A percentile compares a stretch with the other conserved stretches of the same genome.
These are phyloP conservation scores for Strobilomyces echinocephalus DNA, from an alignment of 768 basidiomycete genomes.

Conservation along the genomic window DNA sequence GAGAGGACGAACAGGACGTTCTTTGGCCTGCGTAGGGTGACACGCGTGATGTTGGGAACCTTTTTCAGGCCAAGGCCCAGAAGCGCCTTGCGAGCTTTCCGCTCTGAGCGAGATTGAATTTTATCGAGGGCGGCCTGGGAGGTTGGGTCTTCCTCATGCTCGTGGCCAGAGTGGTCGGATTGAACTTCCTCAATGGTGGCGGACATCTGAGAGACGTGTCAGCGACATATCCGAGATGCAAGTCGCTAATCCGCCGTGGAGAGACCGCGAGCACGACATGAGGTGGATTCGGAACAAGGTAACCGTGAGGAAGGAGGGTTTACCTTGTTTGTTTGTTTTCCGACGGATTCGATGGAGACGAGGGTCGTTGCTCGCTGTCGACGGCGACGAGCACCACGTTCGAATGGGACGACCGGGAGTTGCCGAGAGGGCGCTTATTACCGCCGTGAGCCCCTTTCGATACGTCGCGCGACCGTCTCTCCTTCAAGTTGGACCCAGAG, in stretches of 20 bases:
- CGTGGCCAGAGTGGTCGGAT: slow-evolving; percentile 77
- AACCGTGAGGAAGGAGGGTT: neutral
- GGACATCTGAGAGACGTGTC: slow-evolving; percentile 51
- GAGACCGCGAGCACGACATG: neutral
- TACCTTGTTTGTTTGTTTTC: slow-evolving; percentile 24
- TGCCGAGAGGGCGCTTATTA: slow-evolving; percentile 20
- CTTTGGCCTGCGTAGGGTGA: slow-evolving; percentile 92
- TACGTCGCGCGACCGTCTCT: too few species aligned
- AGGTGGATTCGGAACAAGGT: neutral
- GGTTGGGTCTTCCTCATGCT: slow-evolving; percentile 77
- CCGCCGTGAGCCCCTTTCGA: neutral
- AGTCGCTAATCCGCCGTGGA: slow-evolving; percentile 28
- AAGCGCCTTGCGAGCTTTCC: slow-evolving; percentile 93
- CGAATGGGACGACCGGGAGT: slow-evolving; percentile 15
- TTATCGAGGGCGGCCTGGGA: slow-evolving; percentile 84
- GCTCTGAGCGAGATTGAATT: slow-evolving; percentile 90
- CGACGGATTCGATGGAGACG: slow-evolving; percentile 9
- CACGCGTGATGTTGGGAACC: slow-evolving; percentile 89
- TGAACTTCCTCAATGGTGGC: slow-evolving; percentile 73
- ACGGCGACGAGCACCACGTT: slow-evolving; percentile 27
- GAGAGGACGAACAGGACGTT: slow-evolving; percentile 94
- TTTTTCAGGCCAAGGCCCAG: slow-evolving; percentile 88
- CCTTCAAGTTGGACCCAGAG: slow-evolving; percentile 24
- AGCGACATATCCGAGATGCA: slow-evolving; percentile 29
- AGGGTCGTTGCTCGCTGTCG: slow-evolving; percentile 33